phyloP scores from a whole-genome alignment of 441 rosid genomes.

The Metrosideros polymorpha region DNA sequence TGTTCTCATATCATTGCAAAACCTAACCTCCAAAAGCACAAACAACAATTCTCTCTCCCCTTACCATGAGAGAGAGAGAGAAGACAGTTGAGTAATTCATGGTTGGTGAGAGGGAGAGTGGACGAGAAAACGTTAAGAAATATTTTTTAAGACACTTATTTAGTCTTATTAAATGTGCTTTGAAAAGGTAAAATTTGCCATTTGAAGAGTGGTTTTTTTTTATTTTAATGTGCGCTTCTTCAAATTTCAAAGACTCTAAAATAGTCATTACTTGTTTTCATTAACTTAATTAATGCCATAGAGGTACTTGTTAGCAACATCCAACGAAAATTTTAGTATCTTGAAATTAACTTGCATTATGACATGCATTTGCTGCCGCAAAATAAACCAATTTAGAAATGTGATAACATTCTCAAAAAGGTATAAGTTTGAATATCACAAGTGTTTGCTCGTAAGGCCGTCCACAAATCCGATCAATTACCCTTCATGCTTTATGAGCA shows the following conservation, averaged over 20 bases:
- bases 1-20: background rate
- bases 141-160: background rate
- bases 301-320: background rate
- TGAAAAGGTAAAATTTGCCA: background rate
- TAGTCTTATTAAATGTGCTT: background rate
- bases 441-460: rapidly evolving
- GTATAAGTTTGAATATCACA: background rate
- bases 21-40: too few relatives aligned
- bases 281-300: background rate
- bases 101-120: background rate
- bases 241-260: background rate
- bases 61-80: background rate
- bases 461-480: background rate
- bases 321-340: background rate
- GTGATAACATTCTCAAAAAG: background rate
- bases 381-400: background rate
- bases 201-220: background rate
- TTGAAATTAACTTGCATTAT: background rate
- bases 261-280: background rate
- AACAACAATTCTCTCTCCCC: background rate
- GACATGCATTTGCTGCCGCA: rapidly evolving
- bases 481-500: background rate
- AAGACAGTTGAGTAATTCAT: background rate
- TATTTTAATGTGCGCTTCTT: background rate
- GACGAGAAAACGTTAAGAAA: background rate